These are phyloP conservation scores for Mucor circinelloides DNA, from an alignment of 371 early-diverging fungal genomes.

Conservation along the genomic window DNA sequence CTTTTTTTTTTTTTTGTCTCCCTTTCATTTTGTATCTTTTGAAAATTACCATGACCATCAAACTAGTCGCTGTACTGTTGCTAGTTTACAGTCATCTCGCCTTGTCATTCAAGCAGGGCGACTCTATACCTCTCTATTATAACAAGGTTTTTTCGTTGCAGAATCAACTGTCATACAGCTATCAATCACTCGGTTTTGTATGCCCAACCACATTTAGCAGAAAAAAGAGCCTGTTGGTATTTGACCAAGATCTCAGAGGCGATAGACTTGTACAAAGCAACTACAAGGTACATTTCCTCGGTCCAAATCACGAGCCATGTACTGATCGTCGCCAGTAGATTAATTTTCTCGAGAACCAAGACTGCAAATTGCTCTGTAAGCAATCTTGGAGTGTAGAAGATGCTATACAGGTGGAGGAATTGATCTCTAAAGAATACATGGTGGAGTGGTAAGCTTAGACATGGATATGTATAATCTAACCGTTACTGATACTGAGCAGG, in stretches of 20 bases:
- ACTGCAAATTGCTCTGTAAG: conserved; percentile 46
- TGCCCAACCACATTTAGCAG: conserved; percentile 33
- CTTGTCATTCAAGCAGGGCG: conserved; percentile 30
- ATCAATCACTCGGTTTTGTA: conserved; percentile 34
- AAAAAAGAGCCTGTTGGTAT: conserved; percentile 29
- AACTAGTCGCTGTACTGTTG: background rate
- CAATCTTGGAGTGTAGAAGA: conserved; percentile 36
- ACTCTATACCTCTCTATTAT: conserved; percentile 39
- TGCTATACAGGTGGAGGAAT: conserved; percentile 34
- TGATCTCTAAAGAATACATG: conserved; percentile 44
- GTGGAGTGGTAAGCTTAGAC: conserved; percentile 40
- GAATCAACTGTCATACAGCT: conserved; percentile 38
- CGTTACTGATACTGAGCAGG: conserved; percentile 14
- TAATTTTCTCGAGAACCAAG: conserved; percentile 32
- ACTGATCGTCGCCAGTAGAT: conserved; percentile 17
- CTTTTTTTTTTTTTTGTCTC: background rate
- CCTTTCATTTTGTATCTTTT: too few species aligned
- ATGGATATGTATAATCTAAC: too few species aligned
- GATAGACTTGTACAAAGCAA: conserved; percentile 44
- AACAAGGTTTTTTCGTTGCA: conserved; percentile 47
- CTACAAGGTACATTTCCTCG: conserved; percentile 32
- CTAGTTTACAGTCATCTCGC: background rate
- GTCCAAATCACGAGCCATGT: background rate
- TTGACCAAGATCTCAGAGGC: conserved; percentile 44
- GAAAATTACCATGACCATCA: background rate